Conservation (phyloP, 108 stramenopile species). For the Chaetoceros muelleri region DNA sequence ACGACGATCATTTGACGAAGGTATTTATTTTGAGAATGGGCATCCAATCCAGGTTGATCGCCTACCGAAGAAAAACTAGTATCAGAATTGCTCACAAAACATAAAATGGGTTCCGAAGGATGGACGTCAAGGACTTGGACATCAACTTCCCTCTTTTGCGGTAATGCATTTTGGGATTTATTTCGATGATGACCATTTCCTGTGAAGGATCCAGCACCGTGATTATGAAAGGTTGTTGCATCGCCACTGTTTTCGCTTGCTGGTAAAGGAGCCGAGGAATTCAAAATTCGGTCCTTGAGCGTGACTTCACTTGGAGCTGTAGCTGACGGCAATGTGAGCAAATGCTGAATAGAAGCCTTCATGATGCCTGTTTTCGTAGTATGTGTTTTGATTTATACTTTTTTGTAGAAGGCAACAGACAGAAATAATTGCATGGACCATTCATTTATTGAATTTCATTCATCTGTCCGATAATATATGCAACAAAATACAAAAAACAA, state of each 20-base stretch:
- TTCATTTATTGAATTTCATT: too few relatives aligned
- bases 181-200: neutral
- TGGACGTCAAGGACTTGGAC: neutral
- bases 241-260: neutral
- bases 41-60: neutral
- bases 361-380: too few relatives aligned
- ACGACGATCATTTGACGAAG: constrained; percentile 16
- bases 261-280: neutral
- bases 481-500: too few relatives aligned
- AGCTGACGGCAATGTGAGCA: neutral
- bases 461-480: too few relatives aligned
- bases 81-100: neutral
- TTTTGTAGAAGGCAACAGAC: too few relatives aligned
- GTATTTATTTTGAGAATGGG: neutral
- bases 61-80: too few relatives aligned
- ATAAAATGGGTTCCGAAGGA: neutral
- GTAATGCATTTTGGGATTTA: neutral
- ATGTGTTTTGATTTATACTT: too few relatives aligned
- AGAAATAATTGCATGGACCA: too few relatives aligned
- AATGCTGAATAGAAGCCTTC: neutral
- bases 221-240: neutral
- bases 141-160: neutral
- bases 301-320: neutral
- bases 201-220: too few relatives aligned
- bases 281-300: neutral